Percentiles rank a stretch among this genome's conserved stretches.
Conservation (phyloP, 2,329 filamentous ascomycete species). For the Colletotrichum acutatum region DNA sequence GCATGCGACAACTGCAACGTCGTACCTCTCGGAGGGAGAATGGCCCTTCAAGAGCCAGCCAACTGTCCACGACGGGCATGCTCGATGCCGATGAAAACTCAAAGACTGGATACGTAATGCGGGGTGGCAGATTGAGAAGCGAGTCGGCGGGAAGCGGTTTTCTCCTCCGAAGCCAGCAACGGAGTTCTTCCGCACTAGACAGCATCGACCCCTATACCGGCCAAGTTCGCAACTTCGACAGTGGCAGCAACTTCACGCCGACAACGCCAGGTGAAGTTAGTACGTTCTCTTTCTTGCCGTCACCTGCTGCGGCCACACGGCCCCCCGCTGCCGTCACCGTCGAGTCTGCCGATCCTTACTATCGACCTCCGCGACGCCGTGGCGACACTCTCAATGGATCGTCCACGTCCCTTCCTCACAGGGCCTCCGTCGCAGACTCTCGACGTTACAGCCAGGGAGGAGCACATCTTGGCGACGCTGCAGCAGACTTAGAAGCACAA, state of each 20-base stretch:
- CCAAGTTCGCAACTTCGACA: constrained; percentile 61
- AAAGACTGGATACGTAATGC: constrained; percentile 68
- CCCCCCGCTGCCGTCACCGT: constrained; percentile 54
- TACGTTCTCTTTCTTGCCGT: constrained; percentile 77
- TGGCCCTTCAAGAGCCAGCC: constrained; percentile 78
- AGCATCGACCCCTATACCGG: constrained; percentile 58
- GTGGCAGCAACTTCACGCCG: constrained; percentile 74
- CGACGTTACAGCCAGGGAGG: constrained; percentile 52
- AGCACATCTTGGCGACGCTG: constrained; percentile 47
- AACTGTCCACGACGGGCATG: constrained; percentile 86
- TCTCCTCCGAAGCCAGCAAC: constrained; percentile 53
- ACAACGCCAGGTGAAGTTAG: constrained; percentile 79
- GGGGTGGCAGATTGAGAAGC: constrained; percentile 66
- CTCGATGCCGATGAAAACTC: constrained; percentile 74
- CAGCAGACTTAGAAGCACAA: constrained; percentile 52
- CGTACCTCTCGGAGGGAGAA: constrained; percentile 70
- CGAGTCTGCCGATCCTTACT: constrained; percentile 81
- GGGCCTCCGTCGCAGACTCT: constrained; percentile 45
- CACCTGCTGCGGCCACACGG: constrained; percentile 60
- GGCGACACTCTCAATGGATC: constrained; percentile 66
- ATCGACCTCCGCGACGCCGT: constrained; percentile 82
- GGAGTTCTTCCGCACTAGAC: constrained; percentile 67
- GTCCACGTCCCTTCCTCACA: constrained; percentile 44
- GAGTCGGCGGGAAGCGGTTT: constrained; percentile 69
- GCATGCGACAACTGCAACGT: constrained; percentile 87